Percentiles rank a stretch among this genome's conserved stretches.
Conservation (phyloP, 1,139 yeast species). For the Magnusiomyces tetraspermus region DNA sequence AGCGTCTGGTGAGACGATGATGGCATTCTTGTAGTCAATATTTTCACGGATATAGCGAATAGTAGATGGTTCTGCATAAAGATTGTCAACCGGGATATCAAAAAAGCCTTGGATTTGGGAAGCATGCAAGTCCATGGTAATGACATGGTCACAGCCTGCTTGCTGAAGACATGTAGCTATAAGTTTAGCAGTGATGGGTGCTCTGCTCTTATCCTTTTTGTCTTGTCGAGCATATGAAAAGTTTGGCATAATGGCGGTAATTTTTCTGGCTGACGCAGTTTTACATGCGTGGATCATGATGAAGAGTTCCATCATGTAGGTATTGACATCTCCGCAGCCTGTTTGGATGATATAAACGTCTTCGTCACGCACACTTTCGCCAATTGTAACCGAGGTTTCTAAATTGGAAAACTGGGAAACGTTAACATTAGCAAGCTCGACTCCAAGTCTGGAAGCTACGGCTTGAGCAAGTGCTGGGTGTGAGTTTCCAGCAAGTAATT, state of each 20-base stretch:
- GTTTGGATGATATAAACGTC: constrained; percentile 83
- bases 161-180: constrained; percentile 92
- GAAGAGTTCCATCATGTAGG: constrained; percentile 73
- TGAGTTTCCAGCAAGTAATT: constrained; percentile 78
- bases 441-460: constrained; percentile 50
- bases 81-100: constrained; percentile 88
- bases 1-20: constrained; percentile 93
- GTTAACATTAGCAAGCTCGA: constrained; percentile 34
- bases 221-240: constrained; percentile 99
- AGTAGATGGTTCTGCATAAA: constrained; percentile 91
- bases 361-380: constrained; percentile 93
- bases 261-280: constrained; percentile 88
- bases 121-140: constrained; percentile 97
- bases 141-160: constrained; percentile 94
- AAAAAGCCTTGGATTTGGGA: constrained; percentile 98
- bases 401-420: constrained; percentile 45
- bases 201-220: constrained; percentile 90
- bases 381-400: constrained; percentile 85
- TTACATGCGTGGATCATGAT: constrained; percentile 92
- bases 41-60: constrained; percentile 74
- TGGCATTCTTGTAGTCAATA: constrained; percentile 50
- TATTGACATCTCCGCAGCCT: constrained; percentile 83
- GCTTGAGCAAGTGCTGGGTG: constrained; percentile 82
- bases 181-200: constrained; percentile 92
- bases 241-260: constrained; percentile 90